Base-by-base conservation (phyloP, 257 asterid genomes). In the Ligustrum vulgare region DNA sequence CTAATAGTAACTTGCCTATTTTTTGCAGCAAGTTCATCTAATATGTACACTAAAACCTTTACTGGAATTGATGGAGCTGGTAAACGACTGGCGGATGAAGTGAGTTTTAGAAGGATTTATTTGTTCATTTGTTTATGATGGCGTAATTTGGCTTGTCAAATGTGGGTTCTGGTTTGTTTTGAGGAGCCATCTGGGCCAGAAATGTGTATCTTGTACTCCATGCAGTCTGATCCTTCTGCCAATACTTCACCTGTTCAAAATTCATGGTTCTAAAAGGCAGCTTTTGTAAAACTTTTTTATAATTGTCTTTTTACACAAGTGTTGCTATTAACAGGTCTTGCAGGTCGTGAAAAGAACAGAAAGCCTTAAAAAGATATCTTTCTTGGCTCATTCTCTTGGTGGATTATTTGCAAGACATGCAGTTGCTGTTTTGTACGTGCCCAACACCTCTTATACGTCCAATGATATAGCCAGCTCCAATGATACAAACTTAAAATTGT, bases 321-420 rank as follows among this genome's bases (percentile, higher is more conserved):
- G 23, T 25, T 60, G 5, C 67, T 25, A 60, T 60, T 3, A 22
- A 72, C 89, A 93, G 98, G 97, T 94, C 71, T 71, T 74, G 82
- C 83, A 88, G 72, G 81, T 94, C 51, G 94, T 92, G 84, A 86
- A 84, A 79, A 87, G 80, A 75, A 82, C 83, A 33, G 86, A 83
- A 73, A 84, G 91, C 81, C 82, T 92, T 18, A 88, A 71, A 69
- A 92, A 77, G 88, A 93, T 94, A 70, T 94, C 99, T 23, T 91
- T 94, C 85, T 73, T 94, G 80, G 94, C 97, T 67, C 99, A 94
- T 91, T 94, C 99, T 74, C 97, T 94, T 71, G 98, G 99, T 82
- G 99, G 98, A 75, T 81, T 92, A 79, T 87, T 94, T 79, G 93
- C 98, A 54, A 89, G 99, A 94, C 87, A 91, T 71, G 99, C 97